Evolutionary conservation across 345 rosid species (phyloP), one percentile per base, ranked within the genome.

Genomic region (Aquilaria yunnanensis): DNA sequence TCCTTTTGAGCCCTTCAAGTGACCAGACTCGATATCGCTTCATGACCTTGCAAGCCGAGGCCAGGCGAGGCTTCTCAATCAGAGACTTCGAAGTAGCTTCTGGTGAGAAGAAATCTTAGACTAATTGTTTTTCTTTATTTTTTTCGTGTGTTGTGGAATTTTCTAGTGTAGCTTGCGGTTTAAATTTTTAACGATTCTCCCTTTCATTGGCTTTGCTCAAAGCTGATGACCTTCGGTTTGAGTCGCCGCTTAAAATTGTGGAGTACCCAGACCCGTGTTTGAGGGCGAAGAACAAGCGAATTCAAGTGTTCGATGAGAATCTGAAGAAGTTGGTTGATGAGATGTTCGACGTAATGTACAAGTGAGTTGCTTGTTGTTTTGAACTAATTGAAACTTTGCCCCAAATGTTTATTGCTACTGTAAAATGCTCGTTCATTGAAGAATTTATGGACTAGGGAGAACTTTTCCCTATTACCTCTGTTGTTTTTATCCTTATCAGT

Each of bases 311-410:
- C 57, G 96, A 85, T 60, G 89, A 90, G 56, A 83, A 82, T 73
- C 74, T 94, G 80, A 88, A 70, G 87, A 83, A 85, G 50, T 63
- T 94, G 65, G 97, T 78, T 23, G 80, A 83, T 68, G 95, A 86
- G 68, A 94, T 90, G 97, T 88, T 94, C 67, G 85, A 85, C 70
- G 74, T 94, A 60, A 94, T 94, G 99, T 90, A 94, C 73, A 94
- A 85, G 99, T 94, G 69, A 83, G 96, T 72, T 53, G 56, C 58
- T 3, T 12, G 23, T 32, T 46, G 5, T 37, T 37, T 37, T 23
- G 23, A 23, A 23, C 23, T 23, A 23, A 23, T 23, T 23, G 23
- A 23, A 23, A 23, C 23, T 23, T 23, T 23, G 1, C 23, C 23
- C 23, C 23, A 23, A 23, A 23, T 23, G 8, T 37, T 37, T 37